These are phyloP conservation scores for Vicia sativa DNA, from an alignment of 306 rosid genomes.

Conservation along the genomic window DNA sequence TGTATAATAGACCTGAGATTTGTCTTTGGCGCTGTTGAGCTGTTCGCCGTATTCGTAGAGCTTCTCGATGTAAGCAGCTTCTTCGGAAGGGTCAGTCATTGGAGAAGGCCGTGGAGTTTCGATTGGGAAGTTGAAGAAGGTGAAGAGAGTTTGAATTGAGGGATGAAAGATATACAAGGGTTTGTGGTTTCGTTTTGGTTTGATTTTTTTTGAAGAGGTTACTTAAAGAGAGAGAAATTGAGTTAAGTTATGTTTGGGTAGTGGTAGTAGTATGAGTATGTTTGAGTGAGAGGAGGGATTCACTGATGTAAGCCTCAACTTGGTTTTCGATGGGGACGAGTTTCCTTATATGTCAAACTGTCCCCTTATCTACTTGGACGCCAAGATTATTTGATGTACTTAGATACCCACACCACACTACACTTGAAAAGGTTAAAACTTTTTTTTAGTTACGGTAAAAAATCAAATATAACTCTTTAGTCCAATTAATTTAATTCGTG, in stretches of 20 bases:
- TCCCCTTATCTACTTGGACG: too few species aligned
- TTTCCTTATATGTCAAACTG: background rate
- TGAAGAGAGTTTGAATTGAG: constrained; percentile 12
- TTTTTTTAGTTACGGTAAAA: too few species aligned
- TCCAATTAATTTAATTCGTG: too few species aligned
- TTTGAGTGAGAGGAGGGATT: background rate
- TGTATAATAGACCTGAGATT: constrained; percentile 64
- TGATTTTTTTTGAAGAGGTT: background rate
- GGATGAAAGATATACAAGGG: background rate
- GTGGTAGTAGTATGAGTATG: too few species aligned
- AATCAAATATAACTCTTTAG: too few species aligned
- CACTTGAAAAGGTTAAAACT: too few species aligned
- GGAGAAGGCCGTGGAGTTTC: constrained; percentile 36
- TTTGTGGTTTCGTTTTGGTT: background rate
- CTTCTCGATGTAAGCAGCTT: constrained; percentile 74
- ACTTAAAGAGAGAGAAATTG: background rate
- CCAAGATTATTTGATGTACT: too few species aligned
- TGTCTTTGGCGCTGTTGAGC: constrained; percentile 84
- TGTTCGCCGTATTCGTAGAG: constrained; percentile 93
- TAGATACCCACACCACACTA: too few species aligned
- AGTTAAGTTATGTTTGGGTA: too few species aligned
- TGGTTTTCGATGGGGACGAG: background rate
- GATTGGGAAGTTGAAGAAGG: constrained; percentile 30
- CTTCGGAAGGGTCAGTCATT: constrained; percentile 76
- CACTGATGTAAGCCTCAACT: background rate